Percentiles rank a stretch among this genome's conserved stretches.
Conservation (phyloP, 371 early-diverging fungal genomes). For the Syncephalastrum monosporum region DNA sequence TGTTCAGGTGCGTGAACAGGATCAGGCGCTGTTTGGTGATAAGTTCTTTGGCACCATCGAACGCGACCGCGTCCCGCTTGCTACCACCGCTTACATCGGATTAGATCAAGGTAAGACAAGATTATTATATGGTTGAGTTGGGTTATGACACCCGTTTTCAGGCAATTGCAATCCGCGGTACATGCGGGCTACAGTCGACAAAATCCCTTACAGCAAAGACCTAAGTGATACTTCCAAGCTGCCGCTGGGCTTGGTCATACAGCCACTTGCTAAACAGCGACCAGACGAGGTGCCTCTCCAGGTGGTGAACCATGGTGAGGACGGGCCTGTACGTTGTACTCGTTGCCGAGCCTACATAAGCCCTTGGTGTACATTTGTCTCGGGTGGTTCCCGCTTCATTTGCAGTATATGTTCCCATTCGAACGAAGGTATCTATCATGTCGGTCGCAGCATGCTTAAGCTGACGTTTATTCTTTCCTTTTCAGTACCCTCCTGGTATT, state of each 20-base stretch:
- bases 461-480: background rate
- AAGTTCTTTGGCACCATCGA: slow-evolving; percentile 77
- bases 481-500: slow-evolving; percentile 83
- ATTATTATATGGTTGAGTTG: slow-evolving; percentile 3
- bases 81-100: slow-evolving; percentile 81
- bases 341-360: slow-evolving; percentile 96
- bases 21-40: slow-evolving; percentile 71
- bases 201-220: slow-evolving; percentile 85
- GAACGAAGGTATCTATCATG: slow-evolving; percentile 64
- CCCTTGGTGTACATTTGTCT: slow-evolving; percentile 83
- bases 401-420: slow-evolving; percentile 91
- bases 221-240: slow-evolving; percentile 74
- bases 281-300: slow-evolving; percentile 81
- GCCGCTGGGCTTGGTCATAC: slow-evolving; percentile 89
- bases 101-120: slow-evolving; percentile 79
- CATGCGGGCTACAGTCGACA: slow-evolving; percentile 87
- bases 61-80: slow-evolving; percentile 73
- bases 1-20: slow-evolving; percentile 81
- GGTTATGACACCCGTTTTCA: slow-evolving; percentile 15
- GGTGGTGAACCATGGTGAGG: slow-evolving; percentile 86
- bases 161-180: slow-evolving; percentile 93
- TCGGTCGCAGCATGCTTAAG: background rate
- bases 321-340: slow-evolving; percentile 89
- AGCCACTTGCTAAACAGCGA: slow-evolving; percentile 83
- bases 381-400: slow-evolving; percentile 87